Percentiles rank a stretch among this genome's conserved stretches.
Conservation (phyloP, 2,329 filamentous ascomycete species). For the Talaromyces sp. region DNA sequence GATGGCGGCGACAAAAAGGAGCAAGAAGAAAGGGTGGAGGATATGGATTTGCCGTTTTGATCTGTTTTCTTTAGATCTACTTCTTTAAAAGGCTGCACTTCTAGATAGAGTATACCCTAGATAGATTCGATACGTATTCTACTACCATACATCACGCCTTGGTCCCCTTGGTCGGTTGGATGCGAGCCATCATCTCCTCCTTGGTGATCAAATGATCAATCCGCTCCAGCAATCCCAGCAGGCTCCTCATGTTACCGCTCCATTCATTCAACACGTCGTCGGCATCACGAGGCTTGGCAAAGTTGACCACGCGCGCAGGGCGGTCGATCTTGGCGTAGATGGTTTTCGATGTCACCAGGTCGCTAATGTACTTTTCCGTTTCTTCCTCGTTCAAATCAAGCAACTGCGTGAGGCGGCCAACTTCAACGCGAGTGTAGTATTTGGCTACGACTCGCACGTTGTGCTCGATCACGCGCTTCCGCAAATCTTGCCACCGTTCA, state of each 20-base stretch:
- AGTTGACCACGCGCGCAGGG: conserved; percentile 85
- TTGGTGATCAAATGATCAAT: conserved; percentile 99
- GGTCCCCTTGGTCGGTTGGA: conserved; percentile 58
- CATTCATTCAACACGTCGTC: conserved; percentile 98
- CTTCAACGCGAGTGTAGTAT: conserved; percentile 97
- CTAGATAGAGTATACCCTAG: conserved; percentile 10
- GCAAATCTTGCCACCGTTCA: conserved; percentile 86
- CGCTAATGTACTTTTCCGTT: conserved; percentile 98
- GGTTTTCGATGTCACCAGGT: conserved; percentile 94
- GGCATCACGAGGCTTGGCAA: conserved; percentile 88
- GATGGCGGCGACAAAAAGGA: conserved; percentile 27
- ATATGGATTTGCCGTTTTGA: conserved; percentile 65
- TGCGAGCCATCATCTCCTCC: conserved; percentile 99
- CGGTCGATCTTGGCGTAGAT: conserved; percentile 97
- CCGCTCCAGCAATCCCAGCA: conserved; percentile 77
- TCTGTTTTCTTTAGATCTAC: background rate
- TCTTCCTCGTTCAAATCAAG: conserved; percentile 91
- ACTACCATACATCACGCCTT: conserved; percentile 9
- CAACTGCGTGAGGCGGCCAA: conserved; percentile 82
- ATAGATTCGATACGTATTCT: conserved; percentile 1
- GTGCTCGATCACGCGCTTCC: conserved; percentile 98
- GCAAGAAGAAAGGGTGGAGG: conserved; percentile 56
- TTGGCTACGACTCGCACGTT: conserved; percentile 96
- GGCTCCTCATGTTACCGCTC: conserved; percentile 96
- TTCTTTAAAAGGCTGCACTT: conserved; percentile 3